Conservation (phyloP, 352 stramenopile genomes). For the Peronospora destructor region DNA sequence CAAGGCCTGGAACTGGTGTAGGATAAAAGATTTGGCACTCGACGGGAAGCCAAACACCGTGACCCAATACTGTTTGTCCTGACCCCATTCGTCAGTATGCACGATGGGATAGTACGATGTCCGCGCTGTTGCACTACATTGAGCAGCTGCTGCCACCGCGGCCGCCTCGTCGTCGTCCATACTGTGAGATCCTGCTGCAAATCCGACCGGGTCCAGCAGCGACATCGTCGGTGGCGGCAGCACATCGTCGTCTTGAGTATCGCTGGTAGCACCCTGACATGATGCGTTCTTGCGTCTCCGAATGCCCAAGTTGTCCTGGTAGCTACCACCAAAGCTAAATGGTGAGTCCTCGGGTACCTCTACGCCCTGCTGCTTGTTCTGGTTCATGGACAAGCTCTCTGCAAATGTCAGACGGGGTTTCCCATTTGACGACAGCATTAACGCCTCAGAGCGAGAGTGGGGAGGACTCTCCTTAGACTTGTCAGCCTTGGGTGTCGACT, state of each 20-base stretch:
- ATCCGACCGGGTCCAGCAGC: constrained; percentile 37
- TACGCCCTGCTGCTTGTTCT: constrained; percentile 28
- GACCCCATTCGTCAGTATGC: constrained; percentile 65
- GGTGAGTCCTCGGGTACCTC: constrained; percentile 49
- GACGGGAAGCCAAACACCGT: constrained; percentile 73
- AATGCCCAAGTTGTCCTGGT: constrained; percentile 40
- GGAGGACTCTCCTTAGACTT: constrained; percentile 50
- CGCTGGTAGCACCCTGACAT: constrained; percentile 11
- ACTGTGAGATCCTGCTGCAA: constrained; percentile 31
- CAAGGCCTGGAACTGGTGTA: constrained; percentile 71
- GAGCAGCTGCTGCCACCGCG: constrained; percentile 11
- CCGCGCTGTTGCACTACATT: constrained; percentile 19
- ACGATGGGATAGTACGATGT: constrained; percentile 41
- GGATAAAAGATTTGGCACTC: constrained; percentile 52
- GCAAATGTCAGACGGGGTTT: constrained; percentile 52
- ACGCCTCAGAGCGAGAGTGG: constrained; percentile 18
- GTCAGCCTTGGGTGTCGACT: constrained; percentile 43
- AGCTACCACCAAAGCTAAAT: constrained; percentile 47
- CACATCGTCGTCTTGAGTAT: constrained; percentile 45
- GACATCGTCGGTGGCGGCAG: constrained; percentile 56
- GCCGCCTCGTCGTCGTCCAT: constrained; percentile 23
- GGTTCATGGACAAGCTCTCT: constrained; percentile 67
- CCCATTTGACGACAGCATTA: constrained; percentile 24
- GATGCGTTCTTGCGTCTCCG: constrained; percentile 40
- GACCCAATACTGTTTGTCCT: constrained; percentile 80